These are phyloP conservation scores for Phialophora verrucosa DNA, from an alignment of 2,329 filamentous ascomycete species.

Conservation along the genomic window DNA sequence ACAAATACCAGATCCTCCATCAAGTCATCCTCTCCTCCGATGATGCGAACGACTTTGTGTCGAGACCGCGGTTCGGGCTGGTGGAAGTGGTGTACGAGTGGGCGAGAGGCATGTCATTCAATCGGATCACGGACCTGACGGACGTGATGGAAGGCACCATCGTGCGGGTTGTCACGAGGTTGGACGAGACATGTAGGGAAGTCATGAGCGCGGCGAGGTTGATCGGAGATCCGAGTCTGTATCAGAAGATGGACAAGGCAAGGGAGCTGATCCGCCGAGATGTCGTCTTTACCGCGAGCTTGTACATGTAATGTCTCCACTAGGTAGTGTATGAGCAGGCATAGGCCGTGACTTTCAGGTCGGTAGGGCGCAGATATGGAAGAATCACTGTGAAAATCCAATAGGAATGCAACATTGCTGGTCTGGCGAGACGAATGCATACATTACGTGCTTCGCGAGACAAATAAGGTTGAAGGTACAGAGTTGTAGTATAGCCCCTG, in stretches of 20 bases:
- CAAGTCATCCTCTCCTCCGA: slow-evolving; percentile 91
- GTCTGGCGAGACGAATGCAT: too few relatives aligned
- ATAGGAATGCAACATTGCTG: too few relatives aligned
- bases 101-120: slow-evolving; percentile 97
- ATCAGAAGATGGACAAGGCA: slow-evolving; percentile 94
- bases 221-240: slow-evolving; percentile 90
- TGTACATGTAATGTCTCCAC: slow-evolving; percentile 72
- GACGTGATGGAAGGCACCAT: slow-evolving; percentile 98
- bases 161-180: slow-evolving; percentile 87
- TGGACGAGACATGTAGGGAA: slow-evolving; percentile 96
- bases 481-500: neutral
- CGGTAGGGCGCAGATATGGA: neutral
- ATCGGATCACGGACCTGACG: slow-evolving; percentile 93
- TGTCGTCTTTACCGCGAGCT: slow-evolving; percentile 84
- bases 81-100: slow-evolving; percentile 99
- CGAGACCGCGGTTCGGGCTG: slow-evolving; percentile 84
- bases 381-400: neutral
- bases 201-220: slow-evolving; percentile 96
- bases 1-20: slow-evolving; percentile 82
- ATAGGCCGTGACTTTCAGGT: neutral
- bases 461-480: neutral
- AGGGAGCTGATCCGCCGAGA: slow-evolving; percentile 98
- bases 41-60: slow-evolving; percentile 90
- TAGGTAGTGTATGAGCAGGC: neutral
- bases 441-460: neutral